Percentiles rank a stretch among this genome's conserved stretches.
phyloP scores from a whole-genome alignment of 371 early-diverging fungal genomes.

The Blakeslea trispora region DNA sequence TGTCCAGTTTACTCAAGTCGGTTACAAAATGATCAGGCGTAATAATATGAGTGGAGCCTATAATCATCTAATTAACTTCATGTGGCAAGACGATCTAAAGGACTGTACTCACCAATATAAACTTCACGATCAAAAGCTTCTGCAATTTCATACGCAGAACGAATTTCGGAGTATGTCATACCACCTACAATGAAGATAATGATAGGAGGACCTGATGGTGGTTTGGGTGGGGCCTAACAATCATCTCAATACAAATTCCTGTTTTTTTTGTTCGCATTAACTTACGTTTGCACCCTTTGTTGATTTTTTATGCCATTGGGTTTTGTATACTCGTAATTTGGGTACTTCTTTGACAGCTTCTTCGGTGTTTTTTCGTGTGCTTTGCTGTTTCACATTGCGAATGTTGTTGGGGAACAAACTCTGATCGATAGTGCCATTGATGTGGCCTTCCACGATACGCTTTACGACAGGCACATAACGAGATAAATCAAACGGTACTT shows the following conservation, averaged over 20 bases:
- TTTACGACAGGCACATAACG: conserved; percentile 72
- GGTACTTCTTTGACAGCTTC: conserved; percentile 36
- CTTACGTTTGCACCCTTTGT: conserved; percentile 26
- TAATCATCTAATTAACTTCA: too few relatives aligned
- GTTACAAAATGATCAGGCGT: conserved; percentile 80
- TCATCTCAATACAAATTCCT: not conserved
- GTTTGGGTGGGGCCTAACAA: conserved; percentile 45
- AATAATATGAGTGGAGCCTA: conserved; percentile 77
- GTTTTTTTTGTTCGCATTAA: not conserved
- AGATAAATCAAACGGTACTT: conserved; percentile 67
- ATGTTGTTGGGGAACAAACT: conserved; percentile 59
- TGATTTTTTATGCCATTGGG: conserved; percentile 62
- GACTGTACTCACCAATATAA: conserved; percentile 77
- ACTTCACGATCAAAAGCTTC: conserved; percentile 75
- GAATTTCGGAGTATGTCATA: conserved; percentile 89
- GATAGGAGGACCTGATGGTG: conserved; percentile 54
- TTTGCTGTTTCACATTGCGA: conserved; percentile 51
- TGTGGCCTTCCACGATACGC: conserved; percentile 58
- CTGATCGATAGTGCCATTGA: conserved; percentile 61
- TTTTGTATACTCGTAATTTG: conserved; percentile 51
- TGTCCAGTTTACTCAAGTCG: conserved; percentile 48
- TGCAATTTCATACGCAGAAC: conserved; percentile 82
- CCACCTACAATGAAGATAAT: conserved; percentile 91
- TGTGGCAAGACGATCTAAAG: too few relatives aligned
- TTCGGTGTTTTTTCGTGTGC: conserved; percentile 29